Base-by-base conservation (phyloP, 2,329 filamentous ascomycete species). In the Botrytis sinoallii region DNA sequence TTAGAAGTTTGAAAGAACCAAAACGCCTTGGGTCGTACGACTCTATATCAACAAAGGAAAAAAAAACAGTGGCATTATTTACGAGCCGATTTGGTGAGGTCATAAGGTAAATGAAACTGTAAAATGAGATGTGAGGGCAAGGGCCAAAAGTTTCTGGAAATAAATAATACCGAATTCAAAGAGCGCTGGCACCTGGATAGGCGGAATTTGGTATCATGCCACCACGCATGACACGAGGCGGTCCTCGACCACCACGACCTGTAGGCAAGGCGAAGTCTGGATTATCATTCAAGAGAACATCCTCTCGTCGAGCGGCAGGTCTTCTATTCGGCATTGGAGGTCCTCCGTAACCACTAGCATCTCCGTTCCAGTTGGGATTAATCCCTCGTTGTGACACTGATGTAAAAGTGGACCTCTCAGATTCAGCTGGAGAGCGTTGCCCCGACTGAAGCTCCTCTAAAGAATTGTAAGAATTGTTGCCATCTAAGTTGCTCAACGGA, bases 351-450 rank as follows among this genome's bases (percentile, higher is more conserved):
- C 77, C 80, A 76, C 68, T 80, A 77, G 70, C 73, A 64, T 75
- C 76, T 69, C 70, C 79, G 75, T 92, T 89, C 95, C 95, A 98
- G 75, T 91, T 90, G 10, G 95, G 95, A 81, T 98, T 98, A 72
- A 98, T 85, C 1, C 93, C 92, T 48, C 95, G 89, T 82, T 98
- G 94, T 0, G 92, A 95, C 64, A 98, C 92, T 18, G 93, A 96
- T 1, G 95, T 98, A 83, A 97, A 98, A 78, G 92, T 93, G 64
- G 91, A 95, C 38, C 89, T 88, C 80, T 97, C 93, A 75, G 92
- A 95, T 78, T 91, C 88, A 44, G 91, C 89, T 46, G 93, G 94
- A 79, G 91, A 95, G 78, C 92, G 88, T 63, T 87, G 85, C 66
- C 87, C 88, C 64, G 88, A 83, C 63, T 88, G 88, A 52, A 91